A percentile compares a stretch with the other conserved stretches of the same genome.
These are phyloP conservation scores for Trichoderma citrinoviride DNA, from an alignment of 2,329 filamentous ascomycete genomes.

Conservation along the genomic window DNA sequence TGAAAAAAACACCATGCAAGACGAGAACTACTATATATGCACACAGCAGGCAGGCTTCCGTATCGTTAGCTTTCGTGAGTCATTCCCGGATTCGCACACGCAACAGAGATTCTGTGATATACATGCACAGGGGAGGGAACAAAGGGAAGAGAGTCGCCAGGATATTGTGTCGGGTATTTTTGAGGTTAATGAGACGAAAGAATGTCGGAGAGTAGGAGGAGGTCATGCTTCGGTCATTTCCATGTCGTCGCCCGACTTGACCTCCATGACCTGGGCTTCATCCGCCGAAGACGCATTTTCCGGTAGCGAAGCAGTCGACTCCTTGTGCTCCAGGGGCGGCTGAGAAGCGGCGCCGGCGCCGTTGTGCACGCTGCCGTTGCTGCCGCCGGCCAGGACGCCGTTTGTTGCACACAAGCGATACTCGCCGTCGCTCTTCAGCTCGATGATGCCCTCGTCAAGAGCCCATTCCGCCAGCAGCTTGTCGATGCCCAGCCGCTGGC, in stretches of 20 bases:
- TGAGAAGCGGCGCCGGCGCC: constrained; percentile 3
- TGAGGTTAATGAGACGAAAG: background rate
- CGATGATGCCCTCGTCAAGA: constrained; percentile 61
- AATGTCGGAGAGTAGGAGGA: background rate
- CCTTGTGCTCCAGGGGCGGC: constrained; percentile 29
- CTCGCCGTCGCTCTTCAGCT: constrained; percentile 53
- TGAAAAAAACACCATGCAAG: background rate
- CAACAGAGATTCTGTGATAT: background rate
- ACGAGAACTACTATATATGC: background rate
- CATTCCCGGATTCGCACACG: constrained; percentile 3
- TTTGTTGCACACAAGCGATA: constrained; percentile 48
- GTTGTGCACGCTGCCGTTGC: constrained; percentile 19
- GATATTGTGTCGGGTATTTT: background rate
- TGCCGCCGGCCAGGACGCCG: constrained; percentile 24
- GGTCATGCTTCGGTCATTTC: constrained; percentile 27
- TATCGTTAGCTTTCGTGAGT: constrained; percentile 9
- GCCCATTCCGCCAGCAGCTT: constrained; percentile 59
- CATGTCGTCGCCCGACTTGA: constrained; percentile 31
- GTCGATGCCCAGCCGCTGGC: constrained; percentile 56
- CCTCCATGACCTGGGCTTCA: constrained; percentile 28
- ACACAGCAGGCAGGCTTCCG: background rate
- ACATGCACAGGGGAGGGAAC: background rate
- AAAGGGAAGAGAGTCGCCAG: background rate
- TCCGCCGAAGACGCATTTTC: constrained; percentile 24
- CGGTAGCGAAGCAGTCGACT: constrained; percentile 26